Base-by-base conservation (phyloP, 345 rosid genomes). In the Lepidium aucheri region DNA sequence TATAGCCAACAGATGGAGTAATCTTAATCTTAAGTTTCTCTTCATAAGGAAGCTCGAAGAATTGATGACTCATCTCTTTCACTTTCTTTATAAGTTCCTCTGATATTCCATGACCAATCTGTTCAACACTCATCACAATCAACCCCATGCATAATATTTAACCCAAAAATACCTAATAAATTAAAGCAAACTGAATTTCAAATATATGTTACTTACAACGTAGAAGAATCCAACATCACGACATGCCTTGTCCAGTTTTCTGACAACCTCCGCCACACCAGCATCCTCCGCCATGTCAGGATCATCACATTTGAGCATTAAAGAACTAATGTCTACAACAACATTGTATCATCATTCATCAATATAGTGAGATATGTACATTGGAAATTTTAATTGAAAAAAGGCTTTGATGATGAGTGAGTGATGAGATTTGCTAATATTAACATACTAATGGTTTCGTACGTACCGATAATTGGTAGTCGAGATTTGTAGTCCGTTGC, bases 201-300 rank as follows among this genome's bases (percentile, higher is more conserved):
- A 24, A 24, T 26, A 26, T 26, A 2, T 42, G 20, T 41, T 82
- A 88, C 30, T 5, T 4, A 26, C 96, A 86, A 86, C 97, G 57
- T 91, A 82, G 78, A 91, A 91, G 76, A 91, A 86, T 15, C 96
- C 96, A 53, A 90, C 82, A 20, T 85, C 86, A n/a, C 86, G 69
- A 57, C 97, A 91, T 55, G 94, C 97, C 70, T 51, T 81, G 70
- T 88, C 85, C 35, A 91, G 69, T 70, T 85, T 77, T 53, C 63
- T 32, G 55, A 88, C 84, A 64, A 88, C 90, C 58, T 77, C 74
- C 53, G 71, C 65, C 5, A 88, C 91, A 43, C 67, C 76, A 0
- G 82, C 81, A 64, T 88, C 93, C 57, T 79, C 74, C 34, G 70
- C 77, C 84, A 85, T 78, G 42, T 78, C 33, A 12, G 82, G 80